Conservation (phyloP, 73 alveolate species). For the Tetrahymena elliotti region DNA sequence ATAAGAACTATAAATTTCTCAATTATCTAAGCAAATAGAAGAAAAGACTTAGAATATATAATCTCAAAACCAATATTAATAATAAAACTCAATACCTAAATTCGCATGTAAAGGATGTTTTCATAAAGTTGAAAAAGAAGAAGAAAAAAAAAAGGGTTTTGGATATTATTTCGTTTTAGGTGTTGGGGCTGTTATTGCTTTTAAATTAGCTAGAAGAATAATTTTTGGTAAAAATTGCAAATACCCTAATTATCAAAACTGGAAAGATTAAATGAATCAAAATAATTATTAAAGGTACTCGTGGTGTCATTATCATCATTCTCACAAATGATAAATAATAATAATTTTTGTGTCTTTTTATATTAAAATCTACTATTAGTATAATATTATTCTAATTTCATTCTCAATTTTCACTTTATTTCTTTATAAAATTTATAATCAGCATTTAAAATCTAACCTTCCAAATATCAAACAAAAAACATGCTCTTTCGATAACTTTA, state of each 20-base stretch:
- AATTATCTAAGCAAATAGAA: not conserved
- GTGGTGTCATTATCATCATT: not conserved
- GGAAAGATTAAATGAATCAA: not conserved
- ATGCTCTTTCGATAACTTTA: too few relatives aligned
- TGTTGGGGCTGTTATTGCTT: not conserved
- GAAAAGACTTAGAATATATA: not conserved
- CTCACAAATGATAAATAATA: not conserved
- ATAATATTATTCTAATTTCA: too few relatives aligned
- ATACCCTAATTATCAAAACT: not conserved
- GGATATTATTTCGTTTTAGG: not conserved
- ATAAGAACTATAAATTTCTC: not conserved
- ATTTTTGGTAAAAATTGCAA: not conserved
- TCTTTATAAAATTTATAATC: too few relatives aligned
- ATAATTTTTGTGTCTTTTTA: not conserved
- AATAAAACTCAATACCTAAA: too few relatives aligned
- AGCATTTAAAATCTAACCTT: too few relatives aligned
- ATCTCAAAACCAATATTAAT: not conserved
- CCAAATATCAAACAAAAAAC: too few relatives aligned
- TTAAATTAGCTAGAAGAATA: not conserved
- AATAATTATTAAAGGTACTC: not conserved
- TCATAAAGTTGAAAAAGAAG: too few relatives aligned
- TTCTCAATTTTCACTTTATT: too few relatives aligned
- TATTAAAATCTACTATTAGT: too few relatives aligned
- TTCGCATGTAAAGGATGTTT: not conserved
- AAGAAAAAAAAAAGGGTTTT: not conserved